Conservation (phyloP, 2,329 filamentous ascomycete species). For the Cryphonectria naterciae region DNA sequence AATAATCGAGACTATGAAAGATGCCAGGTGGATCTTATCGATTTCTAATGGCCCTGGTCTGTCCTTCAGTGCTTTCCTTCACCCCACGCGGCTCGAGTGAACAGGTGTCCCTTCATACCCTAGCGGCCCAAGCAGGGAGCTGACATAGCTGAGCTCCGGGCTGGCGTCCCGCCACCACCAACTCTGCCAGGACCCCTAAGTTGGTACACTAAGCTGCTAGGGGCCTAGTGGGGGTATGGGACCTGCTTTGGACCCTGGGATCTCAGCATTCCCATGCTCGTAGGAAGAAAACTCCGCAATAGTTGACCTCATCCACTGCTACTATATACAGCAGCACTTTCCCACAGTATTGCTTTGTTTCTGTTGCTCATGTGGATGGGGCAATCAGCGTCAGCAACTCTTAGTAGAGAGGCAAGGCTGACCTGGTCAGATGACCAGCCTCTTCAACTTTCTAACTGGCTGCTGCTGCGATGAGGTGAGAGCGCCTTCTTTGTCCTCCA, state of each 20-base stretch:
- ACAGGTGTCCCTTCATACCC: conserved; percentile 22
- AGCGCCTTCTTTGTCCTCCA: background rate
- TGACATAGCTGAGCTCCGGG: background rate
- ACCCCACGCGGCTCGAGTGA: conserved; percentile 8
- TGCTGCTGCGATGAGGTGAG: background rate
- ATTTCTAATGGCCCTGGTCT: conserved; percentile 13
- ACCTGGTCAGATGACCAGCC: background rate
- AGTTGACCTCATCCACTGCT: background rate
- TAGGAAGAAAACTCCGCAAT: background rate
- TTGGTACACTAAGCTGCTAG: background rate
- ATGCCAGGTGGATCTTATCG: conserved; percentile 24
- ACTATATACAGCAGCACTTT: background rate
- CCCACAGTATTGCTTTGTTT: background rate
- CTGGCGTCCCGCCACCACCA: background rate
- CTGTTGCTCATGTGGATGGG: background rate
- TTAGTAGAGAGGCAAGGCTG: background rate
- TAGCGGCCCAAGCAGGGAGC: background rate
- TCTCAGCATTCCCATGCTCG: background rate
- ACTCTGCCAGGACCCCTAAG: background rate
- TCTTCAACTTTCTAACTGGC: background rate
- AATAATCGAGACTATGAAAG: conserved; percentile 6
- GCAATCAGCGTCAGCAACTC: background rate
- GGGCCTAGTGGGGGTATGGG: background rate
- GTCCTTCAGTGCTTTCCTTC: background rate
- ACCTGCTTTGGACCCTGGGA: background rate